phyloP scores from a whole-genome alignment of 805 yeast genomes.

The Nakazawaea sp. region DNA sequence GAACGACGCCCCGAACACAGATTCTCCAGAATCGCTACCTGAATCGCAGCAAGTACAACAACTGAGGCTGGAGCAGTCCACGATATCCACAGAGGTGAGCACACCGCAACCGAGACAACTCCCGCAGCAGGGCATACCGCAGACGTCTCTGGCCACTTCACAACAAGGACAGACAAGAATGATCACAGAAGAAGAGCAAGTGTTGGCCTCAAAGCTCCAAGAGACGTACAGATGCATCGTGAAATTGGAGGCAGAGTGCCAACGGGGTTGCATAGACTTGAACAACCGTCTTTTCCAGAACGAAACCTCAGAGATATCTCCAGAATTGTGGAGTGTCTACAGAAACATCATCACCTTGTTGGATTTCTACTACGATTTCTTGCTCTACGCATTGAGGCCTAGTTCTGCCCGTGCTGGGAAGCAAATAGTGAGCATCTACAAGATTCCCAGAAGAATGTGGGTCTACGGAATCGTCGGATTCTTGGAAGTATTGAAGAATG shows the following conservation, averaged over 20 bases:
- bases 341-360: slow-evolving; percentile 58
- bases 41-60: slow-evolving; percentile 6
- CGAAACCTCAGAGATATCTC: slow-evolving; percentile 44
- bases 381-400: slow-evolving; percentile 65
- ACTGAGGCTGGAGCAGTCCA: slow-evolving; percentile 1
- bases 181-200: slow-evolving; percentile 52
- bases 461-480: slow-evolving; percentile 82
- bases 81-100: neutral
- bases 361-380: slow-evolving; percentile 67
- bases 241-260: slow-evolving; percentile 60
- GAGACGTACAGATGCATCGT: slow-evolving; percentile 69
- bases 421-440: slow-evolving; percentile 68
- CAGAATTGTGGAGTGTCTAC: slow-evolving; percentile 67
- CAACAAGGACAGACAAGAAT: slow-evolving; percentile 15
- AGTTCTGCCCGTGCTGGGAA: slow-evolving; percentile 64
- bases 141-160: slow-evolving; percentile 9
- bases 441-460: slow-evolving; percentile 78
- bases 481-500: slow-evolving; percentile 68
- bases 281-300: slow-evolving; percentile 41
- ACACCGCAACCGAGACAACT: slow-evolving; percentile 11
- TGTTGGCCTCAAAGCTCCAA: slow-evolving; percentile 61
- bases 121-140: slow-evolving; percentile 17
- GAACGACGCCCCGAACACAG: slow-evolving; percentile 10
- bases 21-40: slow-evolving; percentile 8
- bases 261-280: slow-evolving; percentile 58